These are phyloP conservation scores for Meyerozyma athensensis DNA, from an alignment of 1,139 yeast genomes.

Conservation along the genomic window DNA sequence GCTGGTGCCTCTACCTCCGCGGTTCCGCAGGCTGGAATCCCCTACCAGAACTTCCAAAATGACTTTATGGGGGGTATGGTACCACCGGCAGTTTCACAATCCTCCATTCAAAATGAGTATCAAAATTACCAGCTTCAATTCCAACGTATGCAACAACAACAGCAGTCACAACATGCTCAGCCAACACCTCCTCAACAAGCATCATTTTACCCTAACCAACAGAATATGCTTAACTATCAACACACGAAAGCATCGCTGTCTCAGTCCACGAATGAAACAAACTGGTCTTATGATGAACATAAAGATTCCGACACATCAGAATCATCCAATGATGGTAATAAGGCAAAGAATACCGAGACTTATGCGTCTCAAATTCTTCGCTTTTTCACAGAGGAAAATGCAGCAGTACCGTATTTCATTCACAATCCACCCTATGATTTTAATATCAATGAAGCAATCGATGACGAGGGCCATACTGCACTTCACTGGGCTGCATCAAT, in stretches of 20 bases:
- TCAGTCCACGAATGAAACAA: constrained; percentile 43
- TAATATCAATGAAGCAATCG: constrained; percentile 81
- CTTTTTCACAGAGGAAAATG: constrained; percentile 68
- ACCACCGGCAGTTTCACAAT: constrained; percentile 9
- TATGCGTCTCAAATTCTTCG: constrained; percentile 55
- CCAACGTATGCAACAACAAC: constrained; percentile 19
- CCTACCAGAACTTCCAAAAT: neutral
- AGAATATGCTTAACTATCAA: constrained; percentile 25
- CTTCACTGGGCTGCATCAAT: constrained; percentile 97
- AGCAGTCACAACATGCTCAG: constrained; percentile 14
- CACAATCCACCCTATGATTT: constrained; percentile 75
- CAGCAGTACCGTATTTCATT: constrained; percentile 69
- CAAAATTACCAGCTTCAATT: constrained; percentile 28
- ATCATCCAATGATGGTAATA: constrained; percentile 30
- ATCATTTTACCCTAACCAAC: constrained; percentile 7
- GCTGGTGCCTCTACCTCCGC: neutral
- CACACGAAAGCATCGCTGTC: constrained; percentile 31
- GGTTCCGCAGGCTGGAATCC: neutral
- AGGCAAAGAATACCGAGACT: constrained; percentile 20
- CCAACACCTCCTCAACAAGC: constrained; percentile 7
- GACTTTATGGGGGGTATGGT: constrained; percentile 1
- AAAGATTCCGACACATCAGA: constrained; percentile 43
- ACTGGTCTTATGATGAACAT: constrained; percentile 42
- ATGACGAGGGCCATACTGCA: constrained; percentile 94
- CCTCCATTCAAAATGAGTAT: constrained; percentile 20